Conservation (phyloP, 2,329 filamentous ascomycete species). For the Chaetomiaceae sp. region DNA sequence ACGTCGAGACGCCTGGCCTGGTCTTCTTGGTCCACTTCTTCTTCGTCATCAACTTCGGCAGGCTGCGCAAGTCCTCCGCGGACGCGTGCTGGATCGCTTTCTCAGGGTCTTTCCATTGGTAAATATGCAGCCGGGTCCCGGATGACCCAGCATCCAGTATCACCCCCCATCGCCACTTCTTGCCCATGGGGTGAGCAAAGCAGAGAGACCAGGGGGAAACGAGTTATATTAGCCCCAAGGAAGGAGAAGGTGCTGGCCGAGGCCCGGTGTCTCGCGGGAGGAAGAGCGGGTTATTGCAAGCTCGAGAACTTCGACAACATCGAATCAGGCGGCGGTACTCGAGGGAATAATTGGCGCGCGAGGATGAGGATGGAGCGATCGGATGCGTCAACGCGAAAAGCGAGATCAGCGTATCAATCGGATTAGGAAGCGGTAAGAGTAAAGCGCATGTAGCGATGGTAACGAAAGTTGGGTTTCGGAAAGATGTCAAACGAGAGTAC, state of each 20-base stretch:
- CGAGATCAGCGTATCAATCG: background rate
- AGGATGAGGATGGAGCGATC: conserved; percentile 1
- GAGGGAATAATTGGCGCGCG: background rate
- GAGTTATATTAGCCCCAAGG: too few species aligned
- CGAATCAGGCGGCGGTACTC: background rate
- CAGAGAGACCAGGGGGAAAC: background rate
- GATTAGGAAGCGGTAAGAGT: conserved; percentile 13
- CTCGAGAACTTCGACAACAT: conserved; percentile 4
- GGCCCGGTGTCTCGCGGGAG: background rate
- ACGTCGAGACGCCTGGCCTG: conserved; percentile 85
- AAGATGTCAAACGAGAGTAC: conserved; percentile 21
- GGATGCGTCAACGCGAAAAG: background rate
- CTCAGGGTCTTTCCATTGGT: conserved; percentile 79
- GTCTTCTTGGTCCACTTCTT: conserved; percentile 92
- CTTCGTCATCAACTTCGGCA: conserved; percentile 78
- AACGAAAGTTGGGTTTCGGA: conserved; percentile 19
- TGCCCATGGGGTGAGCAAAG: conserved; percentile 20
- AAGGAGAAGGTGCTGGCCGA: background rate
- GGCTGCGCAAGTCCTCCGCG: conserved; percentile 53
- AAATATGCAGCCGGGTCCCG: conserved; percentile 89
- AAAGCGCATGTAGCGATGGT: conserved; percentile 5
- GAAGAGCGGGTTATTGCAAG: background rate
- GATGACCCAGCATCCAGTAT: conserved; percentile 97
- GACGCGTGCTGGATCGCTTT: conserved; percentile 58
- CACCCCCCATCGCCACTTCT: conserved; percentile 67